Evolutionary conservation across 2,329 filamentous ascomycete genomes (phyloP).

Genomic region (Fonsecaea monophora): DNA sequence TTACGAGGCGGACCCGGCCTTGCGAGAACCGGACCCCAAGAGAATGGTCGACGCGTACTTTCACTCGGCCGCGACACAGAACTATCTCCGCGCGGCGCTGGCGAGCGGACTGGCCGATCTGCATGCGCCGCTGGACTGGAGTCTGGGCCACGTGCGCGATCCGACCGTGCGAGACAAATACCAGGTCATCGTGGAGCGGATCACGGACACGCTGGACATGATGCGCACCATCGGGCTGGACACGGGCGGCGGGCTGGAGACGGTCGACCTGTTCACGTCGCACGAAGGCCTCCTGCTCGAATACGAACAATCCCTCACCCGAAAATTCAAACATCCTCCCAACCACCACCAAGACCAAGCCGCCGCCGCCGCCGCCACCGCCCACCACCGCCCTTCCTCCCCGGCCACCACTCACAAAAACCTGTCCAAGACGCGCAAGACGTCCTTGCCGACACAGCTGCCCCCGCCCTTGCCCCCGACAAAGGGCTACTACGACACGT

Average conservation of each 20-base stretch:
- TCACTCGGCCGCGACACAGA: conserved; percentile 91
- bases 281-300: conserved; percentile 94
- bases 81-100: conserved; percentile 85
- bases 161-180: conserved; percentile 85
- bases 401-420: conserved; percentile 12
- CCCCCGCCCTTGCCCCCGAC: conserved; percentile 41
- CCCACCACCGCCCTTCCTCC: conserved; percentile 38
- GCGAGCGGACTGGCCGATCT: conserved; percentile 90
- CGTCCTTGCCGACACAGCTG: conserved; percentile 41
- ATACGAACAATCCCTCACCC: conserved; percentile 88
- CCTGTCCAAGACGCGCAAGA: conserved; percentile 37
- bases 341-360: conserved; percentile 48
- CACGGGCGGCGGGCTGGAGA: conserved; percentile 81
- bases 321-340: conserved; percentile 71
- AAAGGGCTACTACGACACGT: conserved; percentile 87
- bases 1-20: conserved; percentile 68
- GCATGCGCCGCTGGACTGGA: conserved; percentile 93
- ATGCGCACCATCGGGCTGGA: conserved; percentile 93
- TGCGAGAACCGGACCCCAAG: conserved; percentile 79
- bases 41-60: conserved; percentile 92
- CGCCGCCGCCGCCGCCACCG: not conserved
- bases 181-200: conserved; percentile 79
- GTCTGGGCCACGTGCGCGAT: conserved; percentile 86
- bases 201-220: conserved; percentile 90
- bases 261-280: conserved; percentile 92